These are phyloP conservation scores for Xylaria sp. DNA, from an alignment of 2,329 filamentous ascomycete genomes.

Conservation along the genomic window DNA sequence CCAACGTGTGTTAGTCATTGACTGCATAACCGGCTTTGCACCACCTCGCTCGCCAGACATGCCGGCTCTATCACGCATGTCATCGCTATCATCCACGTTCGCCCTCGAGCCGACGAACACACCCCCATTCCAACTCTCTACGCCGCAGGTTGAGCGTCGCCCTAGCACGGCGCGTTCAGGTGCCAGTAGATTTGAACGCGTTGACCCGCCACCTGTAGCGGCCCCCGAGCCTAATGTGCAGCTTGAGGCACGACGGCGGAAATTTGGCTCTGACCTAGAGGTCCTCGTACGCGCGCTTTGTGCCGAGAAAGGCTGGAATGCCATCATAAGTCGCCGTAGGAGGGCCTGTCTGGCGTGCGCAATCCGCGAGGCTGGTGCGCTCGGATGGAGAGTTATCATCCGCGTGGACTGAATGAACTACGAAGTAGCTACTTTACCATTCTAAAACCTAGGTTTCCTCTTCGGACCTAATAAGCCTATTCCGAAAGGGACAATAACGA, in stretches of 20 bases:
- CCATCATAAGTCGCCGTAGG: conserved; percentile 72
- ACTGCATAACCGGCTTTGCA: conserved; percentile 68
- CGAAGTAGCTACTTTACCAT: neutral
- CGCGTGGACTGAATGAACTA: conserved; percentile 58
- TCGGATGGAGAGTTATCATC: conserved; percentile 75
- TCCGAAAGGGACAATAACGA: neutral
- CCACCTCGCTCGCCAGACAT: conserved; percentile 57
- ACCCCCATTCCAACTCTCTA: conserved; percentile 41
- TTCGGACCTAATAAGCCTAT: neutral
- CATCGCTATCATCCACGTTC: conserved; percentile 51
- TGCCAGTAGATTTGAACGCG: conserved; percentile 44
- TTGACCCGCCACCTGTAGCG: conserved; percentile 40
- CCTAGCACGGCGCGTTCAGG: conserved; percentile 45
- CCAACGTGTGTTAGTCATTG: conserved; percentile 66
- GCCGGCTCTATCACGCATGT: conserved; percentile 60
- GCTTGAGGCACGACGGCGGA: conserved; percentile 65
- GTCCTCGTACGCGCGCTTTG: conserved; percentile 78
- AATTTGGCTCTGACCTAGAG: conserved; percentile 73
- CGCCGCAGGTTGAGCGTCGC: conserved; percentile 40
- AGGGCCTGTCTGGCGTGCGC: conserved; percentile 79
- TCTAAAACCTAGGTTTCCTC: neutral
- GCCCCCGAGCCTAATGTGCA: conserved; percentile 61
- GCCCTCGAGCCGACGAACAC: conserved; percentile 45
- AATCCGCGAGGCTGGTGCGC: conserved; percentile 76
- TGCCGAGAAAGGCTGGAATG: conserved; percentile 78